Conservation (phyloP, 306 rosid genomes). For the Trifolium dubium region DNA sequence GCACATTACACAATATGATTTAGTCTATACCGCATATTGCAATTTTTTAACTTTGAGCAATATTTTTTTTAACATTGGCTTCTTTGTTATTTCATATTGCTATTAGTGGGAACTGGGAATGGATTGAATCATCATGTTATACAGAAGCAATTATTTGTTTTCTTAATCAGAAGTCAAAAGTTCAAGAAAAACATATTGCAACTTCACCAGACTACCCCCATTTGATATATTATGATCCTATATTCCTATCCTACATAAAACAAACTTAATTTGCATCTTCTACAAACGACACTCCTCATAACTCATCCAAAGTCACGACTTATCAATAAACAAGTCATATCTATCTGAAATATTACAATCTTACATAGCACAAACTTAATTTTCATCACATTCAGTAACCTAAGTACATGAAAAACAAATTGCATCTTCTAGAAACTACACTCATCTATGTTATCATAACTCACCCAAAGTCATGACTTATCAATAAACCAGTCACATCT, state of each 20-base stretch:
- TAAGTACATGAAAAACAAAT: not conserved
- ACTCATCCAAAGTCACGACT: constrained; percentile 15
- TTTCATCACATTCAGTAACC: constrained; percentile 3
- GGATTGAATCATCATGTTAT: too few relatives aligned
- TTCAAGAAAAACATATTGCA: not conserved
- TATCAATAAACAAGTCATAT: not conserved
- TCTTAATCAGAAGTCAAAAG: not conserved
- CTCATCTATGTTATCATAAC: not conserved
- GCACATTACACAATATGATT: too few relatives aligned
- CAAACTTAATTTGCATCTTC: not conserved
- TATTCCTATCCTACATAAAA: not conserved
- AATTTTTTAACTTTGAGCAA: constrained; percentile 15
- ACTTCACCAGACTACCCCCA: constrained; percentile 12
- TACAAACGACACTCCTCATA: not conserved
- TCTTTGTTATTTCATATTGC: too few relatives aligned
- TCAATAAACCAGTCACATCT: not conserved
- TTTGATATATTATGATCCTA: not conserved
- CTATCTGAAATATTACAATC: not conserved
- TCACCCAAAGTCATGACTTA: constrained; percentile 18
- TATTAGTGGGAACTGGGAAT: too few relatives aligned
- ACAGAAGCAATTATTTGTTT: too few relatives aligned
- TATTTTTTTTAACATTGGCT: too few relatives aligned
- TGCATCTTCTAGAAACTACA: constrained; percentile 24
- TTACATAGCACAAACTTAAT: not conserved
- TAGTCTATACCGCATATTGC: not conserved